phyloP scores from a whole-genome alignment of 2,329 filamentous ascomycete genomes.

The Fusarium ambrosium region DNA sequence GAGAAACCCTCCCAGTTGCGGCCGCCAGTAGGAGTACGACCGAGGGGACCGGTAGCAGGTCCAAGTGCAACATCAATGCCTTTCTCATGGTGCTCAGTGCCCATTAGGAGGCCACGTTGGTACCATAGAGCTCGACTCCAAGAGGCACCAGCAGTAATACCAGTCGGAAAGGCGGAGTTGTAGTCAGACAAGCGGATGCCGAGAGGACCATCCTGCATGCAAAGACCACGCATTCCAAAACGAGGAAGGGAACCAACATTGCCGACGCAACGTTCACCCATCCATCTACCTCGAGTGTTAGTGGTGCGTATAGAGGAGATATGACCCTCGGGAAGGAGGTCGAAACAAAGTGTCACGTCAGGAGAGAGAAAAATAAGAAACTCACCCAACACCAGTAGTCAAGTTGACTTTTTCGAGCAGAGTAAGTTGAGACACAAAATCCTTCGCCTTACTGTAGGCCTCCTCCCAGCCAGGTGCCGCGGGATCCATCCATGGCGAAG shows the following conservation, averaged over 20 bases:
- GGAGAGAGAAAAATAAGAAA: conserved; percentile 18
- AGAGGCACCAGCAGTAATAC: conserved; percentile 84
- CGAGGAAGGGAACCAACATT: conserved; percentile 79
- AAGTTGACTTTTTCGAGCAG: conserved; percentile 93
- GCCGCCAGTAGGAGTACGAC: conserved; percentile 61
- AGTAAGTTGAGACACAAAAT: conserved; percentile 86
- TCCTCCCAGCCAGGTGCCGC: conserved; percentile 78
- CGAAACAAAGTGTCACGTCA: background rate
- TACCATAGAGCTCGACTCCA: conserved; percentile 80
- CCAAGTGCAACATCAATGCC: conserved; percentile 80
- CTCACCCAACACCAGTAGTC: conserved; percentile 88
- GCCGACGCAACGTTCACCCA: conserved; percentile 80
- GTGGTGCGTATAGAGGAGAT: background rate
- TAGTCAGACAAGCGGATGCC: conserved; percentile 85
- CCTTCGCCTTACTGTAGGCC: conserved; percentile 81
- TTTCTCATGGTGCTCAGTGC: conserved; percentile 77
- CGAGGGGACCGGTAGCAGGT: conserved; percentile 63
- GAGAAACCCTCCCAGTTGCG: conserved; percentile 77
- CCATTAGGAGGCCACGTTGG: conserved; percentile 62
- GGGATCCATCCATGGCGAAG: conserved; percentile 88
- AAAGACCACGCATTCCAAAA: conserved; percentile 79
- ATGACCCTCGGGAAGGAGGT: conserved; percentile 43
- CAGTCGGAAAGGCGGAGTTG: conserved; percentile 84
- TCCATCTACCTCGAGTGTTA: conserved; percentile 49
- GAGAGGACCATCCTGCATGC: conserved; percentile 87